Conservation (phyloP, 805 yeast genomes). For the Suhomyces kilbournensis region DNA sequence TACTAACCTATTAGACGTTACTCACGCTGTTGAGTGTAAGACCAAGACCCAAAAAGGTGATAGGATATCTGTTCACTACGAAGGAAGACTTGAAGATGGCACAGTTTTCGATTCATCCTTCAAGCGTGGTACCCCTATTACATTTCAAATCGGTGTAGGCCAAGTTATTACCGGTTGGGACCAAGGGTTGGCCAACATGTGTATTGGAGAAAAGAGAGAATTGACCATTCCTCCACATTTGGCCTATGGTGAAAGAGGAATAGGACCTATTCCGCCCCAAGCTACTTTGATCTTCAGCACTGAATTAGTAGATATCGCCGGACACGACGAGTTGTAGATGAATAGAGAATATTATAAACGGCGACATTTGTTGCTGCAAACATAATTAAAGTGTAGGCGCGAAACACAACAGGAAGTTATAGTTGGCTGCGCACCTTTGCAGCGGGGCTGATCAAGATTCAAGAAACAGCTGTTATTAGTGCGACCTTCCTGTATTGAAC, state of each 20-base stretch:
- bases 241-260: slow-evolving; percentile 76
- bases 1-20: slow-evolving; percentile 15
- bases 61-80: slow-evolving; percentile 70
- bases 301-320: slow-evolving; percentile 58
- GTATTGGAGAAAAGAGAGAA: slow-evolving; percentile 82
- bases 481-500: not conserved
- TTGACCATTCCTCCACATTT: slow-evolving; percentile 74
- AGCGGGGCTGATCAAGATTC: not conserved
- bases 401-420: not conserved
- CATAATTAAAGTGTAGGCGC: not conserved
- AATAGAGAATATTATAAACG: not conserved
- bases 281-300: slow-evolving; percentile 69
- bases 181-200: slow-evolving; percentile 70
- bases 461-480: not conserved
- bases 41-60: slow-evolving; percentile 65
- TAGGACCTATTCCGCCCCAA: slow-evolving; percentile 74
- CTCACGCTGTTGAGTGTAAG: slow-evolving; percentile 52
- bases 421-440: not conserved
- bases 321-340: slow-evolving; percentile 13
- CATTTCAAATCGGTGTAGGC: slow-evolving; percentile 72
- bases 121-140: slow-evolving; percentile 61
- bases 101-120: slow-evolving; percentile 73
- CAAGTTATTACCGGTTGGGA: slow-evolving; percentile 92
- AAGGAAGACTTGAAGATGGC: slow-evolving; percentile 67
- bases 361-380: not conserved